phyloP scores from a whole-genome alignment of 2,329 filamentous ascomycete genomes.

The Penicillium expansum region DNA sequence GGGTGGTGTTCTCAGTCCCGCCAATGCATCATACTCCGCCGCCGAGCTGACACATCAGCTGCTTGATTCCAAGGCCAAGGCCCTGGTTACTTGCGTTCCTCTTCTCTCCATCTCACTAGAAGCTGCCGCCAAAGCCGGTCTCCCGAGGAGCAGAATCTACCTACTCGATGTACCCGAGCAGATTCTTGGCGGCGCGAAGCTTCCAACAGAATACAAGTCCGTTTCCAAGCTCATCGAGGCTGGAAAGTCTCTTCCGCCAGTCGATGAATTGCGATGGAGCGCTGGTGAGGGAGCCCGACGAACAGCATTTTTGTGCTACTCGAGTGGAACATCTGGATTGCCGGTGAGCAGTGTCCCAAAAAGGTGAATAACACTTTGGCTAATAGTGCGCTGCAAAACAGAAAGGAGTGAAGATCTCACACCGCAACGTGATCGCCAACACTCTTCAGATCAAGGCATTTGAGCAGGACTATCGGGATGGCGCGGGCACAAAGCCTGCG shows the following conservation, averaged over 20 bases:
- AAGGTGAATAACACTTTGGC: background rate
- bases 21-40: constrained; percentile 71
- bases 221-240: constrained; percentile 64
- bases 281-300: constrained; percentile 53
- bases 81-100: constrained; percentile 68
- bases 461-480: constrained; percentile 43
- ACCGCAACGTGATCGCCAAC: constrained; percentile 76
- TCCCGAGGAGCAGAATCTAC: constrained; percentile 65
- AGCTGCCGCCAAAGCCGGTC: constrained; percentile 61
- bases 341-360: constrained; percentile 53
- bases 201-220: constrained; percentile 55
- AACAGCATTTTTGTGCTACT: constrained; percentile 75
- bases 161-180: constrained; percentile 65
- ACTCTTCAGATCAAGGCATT: constrained; percentile 60
- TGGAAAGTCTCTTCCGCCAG: constrained; percentile 48
- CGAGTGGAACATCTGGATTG: constrained; percentile 74
- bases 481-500: background rate
- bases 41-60: constrained; percentile 71
- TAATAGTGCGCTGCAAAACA: constrained; percentile 29
- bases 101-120: constrained; percentile 63
- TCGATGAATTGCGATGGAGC: constrained; percentile 43
- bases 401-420: constrained; percentile 84
- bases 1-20: constrained; percentile 70
- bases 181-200: constrained; percentile 48
- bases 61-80: constrained; percentile 64